These are phyloP conservation scores for Scutellaria barbata DNA, from an alignment of 257 asterid genomes.

Conservation along the genomic window DNA sequence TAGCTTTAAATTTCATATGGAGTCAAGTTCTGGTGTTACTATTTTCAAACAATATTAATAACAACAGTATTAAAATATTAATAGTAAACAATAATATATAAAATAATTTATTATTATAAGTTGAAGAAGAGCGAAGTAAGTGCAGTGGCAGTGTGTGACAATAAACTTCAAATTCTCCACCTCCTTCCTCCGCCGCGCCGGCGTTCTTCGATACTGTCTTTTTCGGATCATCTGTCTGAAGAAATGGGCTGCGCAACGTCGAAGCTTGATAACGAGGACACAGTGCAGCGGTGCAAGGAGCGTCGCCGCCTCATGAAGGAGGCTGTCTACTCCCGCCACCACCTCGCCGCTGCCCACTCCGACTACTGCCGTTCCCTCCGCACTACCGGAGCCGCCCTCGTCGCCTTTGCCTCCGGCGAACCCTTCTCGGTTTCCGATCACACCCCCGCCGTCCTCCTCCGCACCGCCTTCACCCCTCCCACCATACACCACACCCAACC, in stretches of 20 bases:
- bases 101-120: slow-evolving; percentile 18
- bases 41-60: neutral
- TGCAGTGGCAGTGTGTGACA: slow-evolving; percentile 18
- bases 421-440: slow-evolving; percentile 70
- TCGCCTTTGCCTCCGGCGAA: slow-evolving; percentile 77
- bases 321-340: slow-evolving; percentile 80
- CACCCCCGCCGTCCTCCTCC: slow-evolving; percentile 73
- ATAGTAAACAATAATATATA: neutral
- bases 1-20: neutral
- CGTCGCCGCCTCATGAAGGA: slow-evolving; percentile 90
- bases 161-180: slow-evolving; percentile 10
- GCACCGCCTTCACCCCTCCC: slow-evolving; percentile 37
- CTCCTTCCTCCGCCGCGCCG: slow-evolving; percentile 8
- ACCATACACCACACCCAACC: slow-evolving; percentile 19
- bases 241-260: slow-evolving; percentile 87
- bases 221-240: neutral
- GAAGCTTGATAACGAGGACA: slow-evolving; percentile 89
- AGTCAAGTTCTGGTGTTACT: too few species aligned
- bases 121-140: slow-evolving; percentile 21
- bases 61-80: neutral
- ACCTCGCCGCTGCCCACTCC: slow-evolving; percentile 85
- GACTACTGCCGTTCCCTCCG: slow-evolving; percentile 87
- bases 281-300: slow-evolving; percentile 86
- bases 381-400: slow-evolving; percentile 71
- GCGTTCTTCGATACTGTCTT: neutral